Evolutionary conservation across 805 yeast species (phyloP), one percentile per base, ranked within the genome.

Genomic region (Saturnispora silvae): DNA sequence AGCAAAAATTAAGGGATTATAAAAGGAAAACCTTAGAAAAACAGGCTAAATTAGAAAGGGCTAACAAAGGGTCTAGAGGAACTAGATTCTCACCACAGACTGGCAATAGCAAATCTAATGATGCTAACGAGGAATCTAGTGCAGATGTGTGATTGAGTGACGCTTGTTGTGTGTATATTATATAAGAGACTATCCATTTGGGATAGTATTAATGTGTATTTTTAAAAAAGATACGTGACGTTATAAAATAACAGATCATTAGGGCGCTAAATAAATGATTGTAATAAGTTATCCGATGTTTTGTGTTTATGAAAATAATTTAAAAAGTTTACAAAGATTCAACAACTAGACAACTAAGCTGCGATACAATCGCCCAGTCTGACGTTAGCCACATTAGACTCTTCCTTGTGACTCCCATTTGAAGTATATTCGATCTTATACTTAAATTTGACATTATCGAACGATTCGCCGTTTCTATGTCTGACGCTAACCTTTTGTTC

Each of bases 341-440:
- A n/a, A n/a, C n/a, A n/a, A n/a, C n/a, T n/a, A n/a, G n/a, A n/a
- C n/a, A n/a, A n/a, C n/a, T n/a, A n/a, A n/a, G n/a, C n/a, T n/a
- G n/a, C n/a, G n/a, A n/a, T n/a, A n/a, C n/a, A n/a, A n/a, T n/a
- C n/a, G n/a, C n/a, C n/a, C n/a, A n/a, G n/a, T n/a, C n/a, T n/a
- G n/a, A n/a, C n/a, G n/a, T n/a, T n/a, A n/a, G n/a, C n/a, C 23
- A 78, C 75, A 4, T 85, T 83, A 6, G 75, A 66, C 45, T 77
- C 81, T 47, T 70, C 77, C 17, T 57, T 57, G 5, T 58, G 56
- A 14, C 54, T 51, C 13, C 76, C 74, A 39, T 68, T 70, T 9
- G 66, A 49, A 7, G 48, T 47, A 53, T 73, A 84, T 40, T 70
- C 68, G 15, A 71, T 65, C 54, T 78, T 81, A 89, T 89, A 84